phyloP scores from a whole-genome alignment of 2,329 filamentous ascomycete genomes.

The Colletotrichum chlorophyti region DNA sequence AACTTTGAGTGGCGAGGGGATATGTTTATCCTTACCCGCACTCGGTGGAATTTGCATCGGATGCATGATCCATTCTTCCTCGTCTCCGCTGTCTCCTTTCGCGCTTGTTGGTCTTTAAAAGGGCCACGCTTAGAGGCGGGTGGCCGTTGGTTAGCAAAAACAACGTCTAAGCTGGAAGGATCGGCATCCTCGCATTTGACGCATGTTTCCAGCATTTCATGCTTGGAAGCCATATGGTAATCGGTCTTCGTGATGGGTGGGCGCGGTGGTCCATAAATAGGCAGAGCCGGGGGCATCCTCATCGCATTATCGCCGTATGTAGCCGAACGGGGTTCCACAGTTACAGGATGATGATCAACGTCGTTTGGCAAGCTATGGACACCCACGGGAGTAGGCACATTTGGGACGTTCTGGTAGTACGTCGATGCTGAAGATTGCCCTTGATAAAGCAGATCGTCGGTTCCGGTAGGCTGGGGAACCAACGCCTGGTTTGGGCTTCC shows the following conservation, averaged over 20 bases:
- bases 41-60: slow-evolving; percentile 67
- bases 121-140: slow-evolving; percentile 55
- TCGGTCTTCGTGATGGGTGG: neutral
- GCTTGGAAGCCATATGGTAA: neutral
- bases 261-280: slow-evolving; percentile 3
- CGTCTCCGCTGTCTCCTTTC: slow-evolving; percentile 62
- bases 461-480: slow-evolving; percentile 35
- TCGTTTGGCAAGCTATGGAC: neutral
- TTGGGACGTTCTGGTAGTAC: slow-evolving; percentile 32
- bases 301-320: slow-evolving; percentile 12
- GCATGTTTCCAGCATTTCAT: slow-evolving; percentile 31
- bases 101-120: slow-evolving; percentile 58
- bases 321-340: slow-evolving; percentile 1
- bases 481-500: slow-evolving; percentile 35
- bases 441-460: slow-evolving; percentile 51
- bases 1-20: neutral
- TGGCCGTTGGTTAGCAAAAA: slow-evolving; percentile 42
- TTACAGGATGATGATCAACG: neutral
- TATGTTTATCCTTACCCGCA: slow-evolving; percentile 55
- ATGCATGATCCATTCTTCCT: slow-evolving; percentile 66
- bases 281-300: neutral
- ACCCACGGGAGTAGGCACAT: neutral
- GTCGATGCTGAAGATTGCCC: slow-evolving; percentile 32
- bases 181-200: slow-evolving; percentile 18
- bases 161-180: slow-evolving; percentile 37